These are phyloP conservation scores for Arthrobotrys musiformis DNA, from an alignment of 2,329 filamentous ascomycete genomes.

Conservation along the genomic window DNA sequence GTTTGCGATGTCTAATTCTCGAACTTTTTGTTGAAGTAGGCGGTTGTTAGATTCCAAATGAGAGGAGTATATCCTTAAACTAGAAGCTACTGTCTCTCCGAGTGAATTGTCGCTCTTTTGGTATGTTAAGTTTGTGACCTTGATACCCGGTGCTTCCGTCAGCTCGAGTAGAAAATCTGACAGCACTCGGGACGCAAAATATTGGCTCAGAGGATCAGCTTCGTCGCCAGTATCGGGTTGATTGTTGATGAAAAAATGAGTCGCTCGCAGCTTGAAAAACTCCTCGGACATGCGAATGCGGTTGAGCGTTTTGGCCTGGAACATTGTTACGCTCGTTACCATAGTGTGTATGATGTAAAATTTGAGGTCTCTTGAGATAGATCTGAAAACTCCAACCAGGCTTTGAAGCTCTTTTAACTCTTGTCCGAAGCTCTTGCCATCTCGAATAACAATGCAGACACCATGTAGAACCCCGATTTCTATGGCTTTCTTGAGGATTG, in stretches of 20 bases:
- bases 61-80: neutral
- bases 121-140: neutral
- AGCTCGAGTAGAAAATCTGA: conserved; percentile 18
- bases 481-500: neutral
- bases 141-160: neutral
- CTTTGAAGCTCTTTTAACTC: conserved; percentile 14
- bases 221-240: conserved; percentile 2
- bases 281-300: conserved; percentile 15
- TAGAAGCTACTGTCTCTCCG: neutral
- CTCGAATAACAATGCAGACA: conserved; percentile 22
- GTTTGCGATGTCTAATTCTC: neutral
- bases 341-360: conserved; percentile 39
- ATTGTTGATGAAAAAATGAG: conserved; percentile 32
- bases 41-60: neutral
- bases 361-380: neutral
- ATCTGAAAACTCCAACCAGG: conserved; percentile 8
- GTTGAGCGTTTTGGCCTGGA: conserved; percentile 4
- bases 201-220: neutral
- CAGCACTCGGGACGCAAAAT: conserved; percentile 23
- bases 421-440: conserved; percentile 17
- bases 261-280: conserved; percentile 18
- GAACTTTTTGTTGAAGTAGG: neutral
- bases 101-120: conserved; percentile 1
- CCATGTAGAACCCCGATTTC: conserved; percentile 10
- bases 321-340: conserved; percentile 30